These are phyloP conservation scores for Castanopsis chinensis DNA, from an alignment of 306 rosid genomes.

Conservation along the genomic window DNA sequence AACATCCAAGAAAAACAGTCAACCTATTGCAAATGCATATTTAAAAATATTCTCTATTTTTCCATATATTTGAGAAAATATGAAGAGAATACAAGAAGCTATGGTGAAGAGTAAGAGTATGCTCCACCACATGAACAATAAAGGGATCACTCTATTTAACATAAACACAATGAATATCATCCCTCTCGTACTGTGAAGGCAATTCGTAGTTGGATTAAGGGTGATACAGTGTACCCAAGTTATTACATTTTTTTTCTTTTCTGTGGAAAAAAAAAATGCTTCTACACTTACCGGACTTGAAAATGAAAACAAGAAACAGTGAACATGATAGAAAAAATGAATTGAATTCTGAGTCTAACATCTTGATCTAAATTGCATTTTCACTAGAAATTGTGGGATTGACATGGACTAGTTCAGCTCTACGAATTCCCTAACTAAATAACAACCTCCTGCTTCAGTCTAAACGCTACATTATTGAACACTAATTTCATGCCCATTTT, in stretches of 20 bases:
- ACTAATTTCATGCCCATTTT: slow-evolving; percentile 28
- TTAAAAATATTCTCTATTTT: not conserved
- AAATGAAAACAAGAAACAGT: not conserved
- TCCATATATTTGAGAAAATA: not conserved
- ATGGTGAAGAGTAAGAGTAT: not conserved
- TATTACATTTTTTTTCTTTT: not conserved
- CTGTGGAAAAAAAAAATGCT: too few species aligned
- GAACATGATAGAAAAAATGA: not conserved
- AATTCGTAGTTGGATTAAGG: not conserved
- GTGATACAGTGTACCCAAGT: not conserved
- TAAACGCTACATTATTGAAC: slow-evolving; percentile 40
- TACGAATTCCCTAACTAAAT: slow-evolving; percentile 36
- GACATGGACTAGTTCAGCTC: slow-evolving; percentile 40
- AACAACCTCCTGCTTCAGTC: slow-evolving; percentile 30
- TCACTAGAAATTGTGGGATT: slow-evolving; percentile 37
- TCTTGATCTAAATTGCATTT: slow-evolving; percentile 30
- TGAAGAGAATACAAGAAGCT: not conserved
- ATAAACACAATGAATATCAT: not conserved
- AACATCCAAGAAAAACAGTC: not conserved
- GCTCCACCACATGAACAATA: not conserved
- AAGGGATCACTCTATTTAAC: not conserved
- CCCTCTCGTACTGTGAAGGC: not conserved
- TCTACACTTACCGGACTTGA: not conserved
- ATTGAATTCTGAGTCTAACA: slow-evolving; percentile 10
- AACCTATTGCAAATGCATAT: not conserved